phyloP scores from a whole-genome alignment of 352 stramenopile species.

The Elongisporangium prolatum region DNA sequence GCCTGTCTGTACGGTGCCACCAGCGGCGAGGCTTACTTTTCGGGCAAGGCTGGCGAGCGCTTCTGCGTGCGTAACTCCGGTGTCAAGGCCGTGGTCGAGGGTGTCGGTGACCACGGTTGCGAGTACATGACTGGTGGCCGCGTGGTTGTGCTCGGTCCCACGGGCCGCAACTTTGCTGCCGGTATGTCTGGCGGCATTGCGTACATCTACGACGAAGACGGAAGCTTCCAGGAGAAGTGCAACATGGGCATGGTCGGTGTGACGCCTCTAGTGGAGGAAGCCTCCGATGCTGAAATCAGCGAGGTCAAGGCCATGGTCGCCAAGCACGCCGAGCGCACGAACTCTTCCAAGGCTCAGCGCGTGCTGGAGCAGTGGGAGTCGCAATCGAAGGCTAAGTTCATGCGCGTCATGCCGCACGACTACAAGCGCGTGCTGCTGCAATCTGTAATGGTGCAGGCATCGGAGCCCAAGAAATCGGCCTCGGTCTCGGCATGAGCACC shows the following conservation, averaged over 20 bases:
- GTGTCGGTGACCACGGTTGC: constrained; percentile 94
- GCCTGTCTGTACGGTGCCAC: constrained; percentile 94
- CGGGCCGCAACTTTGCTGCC: constrained; percentile 95
- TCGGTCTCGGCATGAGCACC: constrained; percentile 18
- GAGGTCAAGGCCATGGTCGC: constrained; percentile 85
- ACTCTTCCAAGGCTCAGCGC: constrained; percentile 74
- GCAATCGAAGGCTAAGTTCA: constrained; percentile 34
- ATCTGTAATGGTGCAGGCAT: constrained; percentile 25
- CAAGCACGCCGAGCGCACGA: constrained; percentile 87
- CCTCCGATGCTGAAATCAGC: constrained; percentile 68
- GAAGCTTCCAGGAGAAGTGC: constrained; percentile 90
- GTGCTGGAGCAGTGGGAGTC: constrained; percentile 91
- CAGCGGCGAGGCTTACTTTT: constrained; percentile 92
- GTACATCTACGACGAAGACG: constrained; percentile 95
- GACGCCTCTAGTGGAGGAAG: constrained; percentile 57
- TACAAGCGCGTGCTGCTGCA: constrained; percentile 61
- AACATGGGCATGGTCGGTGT: constrained; percentile 95
- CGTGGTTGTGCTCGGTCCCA: constrained; percentile 91
- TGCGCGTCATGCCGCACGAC: constrained; percentile 65
- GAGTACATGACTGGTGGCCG: constrained; percentile 98
- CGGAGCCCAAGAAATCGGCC: constrained; percentile 18
- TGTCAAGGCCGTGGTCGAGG: constrained; percentile 94
- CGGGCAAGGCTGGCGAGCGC: constrained; percentile 93
- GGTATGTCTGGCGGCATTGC: constrained; percentile 96
- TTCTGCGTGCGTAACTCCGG: constrained; percentile 97